phyloP scores from a whole-genome alignment of 192 early-diverging fungal genomes.

The Allomyces macrogynus region DNA sequence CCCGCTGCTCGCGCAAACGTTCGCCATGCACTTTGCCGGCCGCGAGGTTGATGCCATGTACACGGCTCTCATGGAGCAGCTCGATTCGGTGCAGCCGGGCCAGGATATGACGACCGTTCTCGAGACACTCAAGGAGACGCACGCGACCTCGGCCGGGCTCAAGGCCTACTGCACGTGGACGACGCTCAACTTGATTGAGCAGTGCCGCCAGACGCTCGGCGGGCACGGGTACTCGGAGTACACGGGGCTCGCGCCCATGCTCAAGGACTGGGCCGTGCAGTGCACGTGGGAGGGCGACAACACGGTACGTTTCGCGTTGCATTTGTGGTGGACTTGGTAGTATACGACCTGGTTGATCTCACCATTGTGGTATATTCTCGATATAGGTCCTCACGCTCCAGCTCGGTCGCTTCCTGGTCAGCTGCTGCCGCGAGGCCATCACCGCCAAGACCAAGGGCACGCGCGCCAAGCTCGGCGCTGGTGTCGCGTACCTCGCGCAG shows the following conservation, averaged over 20 bases:
- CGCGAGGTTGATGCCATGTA: constrained; percentile 63
- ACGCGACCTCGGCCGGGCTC: constrained; percentile 74
- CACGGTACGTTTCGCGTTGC: constrained; percentile 6
- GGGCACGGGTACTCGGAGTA: constrained; percentile 87
- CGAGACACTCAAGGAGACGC: constrained; percentile 71
- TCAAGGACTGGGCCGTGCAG: constrained; percentile 75
- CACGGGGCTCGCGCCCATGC: constrained; percentile 66
- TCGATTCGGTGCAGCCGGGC: constrained; percentile 41
- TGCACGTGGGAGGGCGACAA: constrained; percentile 39
- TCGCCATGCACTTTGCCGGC: constrained; percentile 77
- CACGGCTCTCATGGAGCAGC: constrained; percentile 48
- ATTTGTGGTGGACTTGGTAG: no score
- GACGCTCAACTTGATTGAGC: constrained; percentile 71
- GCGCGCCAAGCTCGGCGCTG: constrained; percentile 31
- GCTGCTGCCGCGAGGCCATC: constrained; percentile 40
- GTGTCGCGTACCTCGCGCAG: constrained; percentile 53
- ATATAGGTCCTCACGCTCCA: constrained; percentile 49
- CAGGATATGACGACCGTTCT: constrained; percentile 43
- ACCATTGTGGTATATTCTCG: no score
- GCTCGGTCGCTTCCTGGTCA: constrained; percentile 65
- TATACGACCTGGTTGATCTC: no score
- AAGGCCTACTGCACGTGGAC: constrained; percentile 90
- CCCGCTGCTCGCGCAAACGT: constrained; percentile 73
- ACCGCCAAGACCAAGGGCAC: constrained; percentile 39
- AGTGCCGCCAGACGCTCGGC: constrained; percentile 73